Evolutionary conservation across 2,329 filamentous ascomycete genomes (phyloP).

Genomic region (Talaromyces amestolkiae): DNA sequence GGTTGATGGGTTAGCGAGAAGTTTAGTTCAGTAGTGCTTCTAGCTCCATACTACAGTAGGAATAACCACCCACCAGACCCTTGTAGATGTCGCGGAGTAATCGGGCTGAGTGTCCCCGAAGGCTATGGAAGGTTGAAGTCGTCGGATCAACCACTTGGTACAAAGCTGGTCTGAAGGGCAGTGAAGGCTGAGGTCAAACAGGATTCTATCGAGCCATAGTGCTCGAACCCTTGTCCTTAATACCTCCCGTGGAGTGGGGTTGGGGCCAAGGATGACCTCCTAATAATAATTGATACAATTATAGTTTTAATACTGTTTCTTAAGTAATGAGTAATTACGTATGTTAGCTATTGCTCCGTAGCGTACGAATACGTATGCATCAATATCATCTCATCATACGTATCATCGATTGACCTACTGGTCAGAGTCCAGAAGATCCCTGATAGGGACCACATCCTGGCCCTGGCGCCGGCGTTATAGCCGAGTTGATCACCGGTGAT

Average conservation of each 20-base stretch:
- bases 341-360: neutral
- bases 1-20: neutral
- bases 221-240: neutral
- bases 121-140: neutral
- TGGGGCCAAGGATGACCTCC: neutral
- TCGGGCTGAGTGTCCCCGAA: neutral
- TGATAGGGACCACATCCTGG: neutral
- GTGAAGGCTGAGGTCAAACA: neutral
- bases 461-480: constrained; percentile 1
- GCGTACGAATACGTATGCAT: neutral
- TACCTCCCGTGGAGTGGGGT: neutral
- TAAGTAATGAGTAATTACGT: neutral
- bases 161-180: neutral
- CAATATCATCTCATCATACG: neutral
- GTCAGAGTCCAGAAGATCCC: neutral
- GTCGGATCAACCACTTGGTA: neutral
- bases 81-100: neutral
- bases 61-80: neutral
- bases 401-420: neutral
- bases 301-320: neutral
- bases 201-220: neutral
- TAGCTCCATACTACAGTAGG: neutral
- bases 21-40: neutral
- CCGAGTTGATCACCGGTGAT: constrained; percentile 7
- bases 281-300: neutral